Evolutionary conservation across 495 filamentous ascomycete species (phyloP), one percentile per base, ranked within the genome.

Genomic region (Parachaetomium inaequale): DNA sequence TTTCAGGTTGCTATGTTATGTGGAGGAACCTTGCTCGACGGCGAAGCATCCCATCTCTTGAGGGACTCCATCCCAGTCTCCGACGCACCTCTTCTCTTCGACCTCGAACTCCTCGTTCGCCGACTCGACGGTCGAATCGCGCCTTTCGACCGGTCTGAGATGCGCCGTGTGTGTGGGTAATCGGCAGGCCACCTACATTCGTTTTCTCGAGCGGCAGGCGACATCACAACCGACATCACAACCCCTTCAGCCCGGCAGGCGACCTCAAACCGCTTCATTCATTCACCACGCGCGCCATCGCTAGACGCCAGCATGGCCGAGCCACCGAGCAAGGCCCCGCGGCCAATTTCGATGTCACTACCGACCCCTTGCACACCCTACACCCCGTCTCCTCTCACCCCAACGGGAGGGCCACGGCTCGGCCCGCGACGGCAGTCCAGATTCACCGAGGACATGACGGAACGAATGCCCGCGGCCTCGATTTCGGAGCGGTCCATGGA

Each of bases 391-490:
- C 49, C 65, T 4, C 31, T 60, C 12, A 66, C 56, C 2, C 54
- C 58, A 2, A 38, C 52, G 7, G 38, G 49, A 8, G 34, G 64
- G 7, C 63, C 70, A 17, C 50, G 61, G 19, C 64, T 63, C 15
- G 26, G 31, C 36, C 47, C 59, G 12, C 63, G 71, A 15, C 43
- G 68, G 8, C 68, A 66, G 45, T 74, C 71, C 14, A 66, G 71
- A 10, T 74, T 74, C 53, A 69, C 68, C 0, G 71, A 74, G 59
- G 64, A 71, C 43, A 69, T 71, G 62, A 46, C 65, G 11, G 68
- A 70, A n/a, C 57, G 59, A 45, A 70, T 68, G n/a, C 72, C 70
- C 2, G 63, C 61, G 0, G 62, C 55, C 19, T 70, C 68, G 4
- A 19, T 67, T 29, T 66, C 64, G 11, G 57, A 63, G n/a, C 50